phyloP scores from a whole-genome alignment of 2,329 filamentous ascomycete genomes.

The Fusarium sp. region DNA sequence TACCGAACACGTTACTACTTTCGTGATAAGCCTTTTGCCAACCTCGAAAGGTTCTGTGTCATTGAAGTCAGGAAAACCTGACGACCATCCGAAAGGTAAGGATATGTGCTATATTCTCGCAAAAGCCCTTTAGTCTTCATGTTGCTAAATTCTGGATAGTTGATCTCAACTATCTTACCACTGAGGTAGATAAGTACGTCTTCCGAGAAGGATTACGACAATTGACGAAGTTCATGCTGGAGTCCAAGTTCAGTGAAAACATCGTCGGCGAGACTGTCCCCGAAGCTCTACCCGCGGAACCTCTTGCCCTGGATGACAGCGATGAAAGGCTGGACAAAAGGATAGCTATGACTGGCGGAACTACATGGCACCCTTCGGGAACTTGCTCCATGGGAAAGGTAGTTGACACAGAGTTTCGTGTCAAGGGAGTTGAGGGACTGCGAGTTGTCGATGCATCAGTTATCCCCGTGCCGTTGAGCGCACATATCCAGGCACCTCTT shows the following conservation, averaged over 20 bases:
- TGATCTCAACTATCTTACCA: constrained; percentile 43
- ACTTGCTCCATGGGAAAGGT: constrained; percentile 69
- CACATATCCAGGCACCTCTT: constrained; percentile 50
- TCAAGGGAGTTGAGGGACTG: constrained; percentile 58
- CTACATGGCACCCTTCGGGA: constrained; percentile 66
- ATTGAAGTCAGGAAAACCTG: constrained; percentile 37
- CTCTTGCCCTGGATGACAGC: constrained; percentile 29
- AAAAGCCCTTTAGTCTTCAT: too few relatives aligned
- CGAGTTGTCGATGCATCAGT: constrained; percentile 54
- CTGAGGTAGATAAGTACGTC: constrained; percentile 45
- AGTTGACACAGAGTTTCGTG: constrained; percentile 67
- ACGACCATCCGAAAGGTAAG: constrained; percentile 44
- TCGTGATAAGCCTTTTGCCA: constrained; percentile 41
- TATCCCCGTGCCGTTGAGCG: constrained; percentile 50
- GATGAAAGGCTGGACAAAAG: constrained; percentile 44
- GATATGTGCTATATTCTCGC: background rate
- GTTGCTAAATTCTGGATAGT: constrained; percentile 25
- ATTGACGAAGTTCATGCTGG: constrained; percentile 44
- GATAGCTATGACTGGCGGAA: constrained; percentile 50
- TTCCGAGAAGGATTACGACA: constrained; percentile 43
- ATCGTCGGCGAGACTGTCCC: constrained; percentile 44
- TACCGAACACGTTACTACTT: constrained; percentile 43
- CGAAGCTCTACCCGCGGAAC: constrained; percentile 27
- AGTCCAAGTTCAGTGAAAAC: constrained; percentile 33
- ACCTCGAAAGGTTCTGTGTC: constrained; percentile 44